Evolutionary conservation across 306 rosid species (phyloP).

Genomic region (Luffa acutangula): DNA sequence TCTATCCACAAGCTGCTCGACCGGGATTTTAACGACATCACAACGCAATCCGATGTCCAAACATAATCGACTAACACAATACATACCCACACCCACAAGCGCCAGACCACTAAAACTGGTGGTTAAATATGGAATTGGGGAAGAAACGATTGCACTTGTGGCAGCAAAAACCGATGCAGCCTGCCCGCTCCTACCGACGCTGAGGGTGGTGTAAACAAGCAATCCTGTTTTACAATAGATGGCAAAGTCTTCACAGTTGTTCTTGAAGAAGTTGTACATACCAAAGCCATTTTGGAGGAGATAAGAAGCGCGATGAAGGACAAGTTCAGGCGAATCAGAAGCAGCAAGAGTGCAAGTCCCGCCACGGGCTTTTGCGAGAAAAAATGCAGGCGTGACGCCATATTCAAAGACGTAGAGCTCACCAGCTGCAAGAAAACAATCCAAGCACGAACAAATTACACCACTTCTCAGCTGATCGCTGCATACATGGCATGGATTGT

Average conservation of each 20-base stretch:
- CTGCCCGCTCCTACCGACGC: slow-evolving; percentile 56
- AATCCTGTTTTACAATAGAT: slow-evolving; percentile 79
- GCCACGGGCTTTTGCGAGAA: slow-evolving; percentile 53
- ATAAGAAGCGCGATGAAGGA: slow-evolving; percentile 41
- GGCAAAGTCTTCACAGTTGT: slow-evolving; percentile 77
- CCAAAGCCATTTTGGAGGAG: slow-evolving; percentile 70
- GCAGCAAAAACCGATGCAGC: slow-evolving; percentile 39
- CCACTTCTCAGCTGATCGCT: slow-evolving; percentile 29
- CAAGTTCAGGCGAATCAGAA: slow-evolving; percentile 31
- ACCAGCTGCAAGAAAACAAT: slow-evolving; percentile 50
- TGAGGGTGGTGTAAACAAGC: slow-evolving; percentile 22
- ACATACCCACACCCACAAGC: slow-evolving; percentile 28
- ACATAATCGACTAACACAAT: slow-evolving; percentile 29
- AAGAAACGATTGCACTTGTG: slow-evolving; percentile 22
- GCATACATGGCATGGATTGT: slow-evolving; percentile 43
- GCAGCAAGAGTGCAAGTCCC: slow-evolving; percentile 67
- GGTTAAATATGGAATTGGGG: slow-evolving; percentile 24
- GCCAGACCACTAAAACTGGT: slow-evolving; percentile 22
- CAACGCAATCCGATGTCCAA: slow-evolving; percentile 47
- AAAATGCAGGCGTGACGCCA: slow-evolving; percentile 29
- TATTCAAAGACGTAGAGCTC: slow-evolving; percentile 47
- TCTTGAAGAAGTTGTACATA: slow-evolving; percentile 36
- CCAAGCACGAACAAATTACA: slow-evolving; percentile 53
- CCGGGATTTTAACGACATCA: slow-evolving; percentile 41
- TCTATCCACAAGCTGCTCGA: slow-evolving; percentile 36